Conservation (phyloP, 116 monocot species). For the Iris pallida region DNA sequence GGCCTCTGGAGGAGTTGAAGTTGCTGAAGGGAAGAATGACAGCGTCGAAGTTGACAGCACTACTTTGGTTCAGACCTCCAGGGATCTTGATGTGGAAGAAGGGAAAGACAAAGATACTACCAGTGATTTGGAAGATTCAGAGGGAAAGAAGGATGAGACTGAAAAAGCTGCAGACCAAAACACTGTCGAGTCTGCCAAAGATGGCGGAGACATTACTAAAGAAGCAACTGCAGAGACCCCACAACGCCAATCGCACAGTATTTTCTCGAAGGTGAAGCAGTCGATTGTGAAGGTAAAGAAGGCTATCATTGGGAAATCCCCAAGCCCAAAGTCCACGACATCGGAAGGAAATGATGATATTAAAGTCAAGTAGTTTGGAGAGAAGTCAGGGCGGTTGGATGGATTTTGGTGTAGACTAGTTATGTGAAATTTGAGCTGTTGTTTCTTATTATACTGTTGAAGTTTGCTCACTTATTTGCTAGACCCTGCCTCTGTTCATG, state of each 20-base stretch:
- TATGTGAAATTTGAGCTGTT: too few species aligned
- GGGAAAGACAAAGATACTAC: not conserved
- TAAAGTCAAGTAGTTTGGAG: not conserved
- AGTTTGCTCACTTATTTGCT: too few species aligned
- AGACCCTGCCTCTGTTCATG: too few species aligned
- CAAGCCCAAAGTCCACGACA: slow-evolving; percentile 24
- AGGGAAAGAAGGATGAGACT: slow-evolving; percentile 12
- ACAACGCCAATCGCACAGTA: slow-evolving; percentile 22
- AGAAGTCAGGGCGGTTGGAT: not conserved
- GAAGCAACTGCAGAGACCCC: slow-evolving; percentile 18
- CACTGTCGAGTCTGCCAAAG: slow-evolving; percentile 16
- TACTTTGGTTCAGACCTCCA: slow-evolving; percentile 11
- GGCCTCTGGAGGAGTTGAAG: slow-evolving; percentile 11
- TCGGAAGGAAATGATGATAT: slow-evolving; percentile 23
- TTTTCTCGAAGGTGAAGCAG: slow-evolving; percentile 55
- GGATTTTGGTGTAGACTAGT: too few species aligned
- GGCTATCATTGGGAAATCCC: slow-evolving; percentile 51
- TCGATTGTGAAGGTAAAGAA: slow-evolving; percentile 60
- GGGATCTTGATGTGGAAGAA: not conserved
- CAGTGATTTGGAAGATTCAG: not conserved
- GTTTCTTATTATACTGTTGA: too few species aligned
- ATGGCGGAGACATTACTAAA: slow-evolving; percentile 15
- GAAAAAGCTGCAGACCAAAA: slow-evolving; percentile 13
- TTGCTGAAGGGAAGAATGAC: slow-evolving; percentile 10
- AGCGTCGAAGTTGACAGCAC: not conserved